Evolutionary conservation across 768 basidiomycete genomes (phyloP).

Genomic region (Lactarius indigo): DNA sequence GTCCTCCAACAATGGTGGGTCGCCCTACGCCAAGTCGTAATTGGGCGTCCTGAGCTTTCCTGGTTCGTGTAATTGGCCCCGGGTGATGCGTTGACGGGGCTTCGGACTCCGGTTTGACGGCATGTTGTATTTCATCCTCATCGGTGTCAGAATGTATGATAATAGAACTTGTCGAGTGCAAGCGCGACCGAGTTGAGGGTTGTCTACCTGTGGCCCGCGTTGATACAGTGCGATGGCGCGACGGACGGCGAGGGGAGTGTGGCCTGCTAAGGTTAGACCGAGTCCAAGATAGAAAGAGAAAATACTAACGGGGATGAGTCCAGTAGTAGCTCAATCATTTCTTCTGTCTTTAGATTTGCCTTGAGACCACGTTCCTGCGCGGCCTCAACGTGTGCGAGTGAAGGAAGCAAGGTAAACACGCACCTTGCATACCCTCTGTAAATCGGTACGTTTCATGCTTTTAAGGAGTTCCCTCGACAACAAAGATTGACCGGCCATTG

Average conservation of each 20-base stretch:
- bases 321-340: slow-evolving; percentile 69
- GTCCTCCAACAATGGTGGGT: slow-evolving; percentile 61
- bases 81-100: slow-evolving; percentile 28
- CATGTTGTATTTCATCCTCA: slow-evolving; percentile 17
- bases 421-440: slow-evolving; percentile 64
- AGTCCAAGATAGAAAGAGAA: background rate
- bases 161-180: slow-evolving; percentile 25
- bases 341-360: slow-evolving; percentile 80
- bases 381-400: slow-evolving; percentile 12
- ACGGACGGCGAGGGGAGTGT: slow-evolving; percentile 16
- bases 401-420: slow-evolving; percentile 18
- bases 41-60: slow-evolving; percentile 73
- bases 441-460: slow-evolving; percentile 49
- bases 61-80: slow-evolving; percentile 43
- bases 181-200: slow-evolving; percentile 19
- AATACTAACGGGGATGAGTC: slow-evolving; percentile 36
- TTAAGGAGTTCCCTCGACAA: slow-evolving; percentile 45
- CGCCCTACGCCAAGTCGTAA: slow-evolving; percentile 67
- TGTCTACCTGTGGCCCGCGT: slow-evolving; percentile 12
- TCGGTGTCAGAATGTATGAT: slow-evolving; percentile 27
- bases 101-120: slow-evolving; percentile 29
- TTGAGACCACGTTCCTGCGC: slow-evolving; percentile 72
- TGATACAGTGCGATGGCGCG: slow-evolving; percentile 18
- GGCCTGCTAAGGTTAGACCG: slow-evolving; percentile 19
- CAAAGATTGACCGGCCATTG: slow-evolving; percentile 37